Conservation (phyloP, 352 stramenopile genomes). For the Pythium dissotocum region DNA sequence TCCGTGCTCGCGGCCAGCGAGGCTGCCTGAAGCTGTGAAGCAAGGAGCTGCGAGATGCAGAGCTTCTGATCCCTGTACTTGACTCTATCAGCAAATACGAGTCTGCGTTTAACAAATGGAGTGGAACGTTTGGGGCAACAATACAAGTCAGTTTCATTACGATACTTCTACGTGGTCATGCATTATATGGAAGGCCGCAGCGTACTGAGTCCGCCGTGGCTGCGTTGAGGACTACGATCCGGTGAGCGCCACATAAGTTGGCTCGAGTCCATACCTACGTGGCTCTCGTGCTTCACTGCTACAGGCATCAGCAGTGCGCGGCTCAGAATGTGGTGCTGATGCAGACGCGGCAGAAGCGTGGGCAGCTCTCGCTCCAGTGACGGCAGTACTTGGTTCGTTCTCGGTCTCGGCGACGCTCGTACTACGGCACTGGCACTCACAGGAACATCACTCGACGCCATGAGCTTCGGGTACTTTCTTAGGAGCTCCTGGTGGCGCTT, state of each 20-base stretch:
- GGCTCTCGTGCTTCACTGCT: not conserved
- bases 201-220: not conserved
- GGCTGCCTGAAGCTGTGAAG: too few species aligned
- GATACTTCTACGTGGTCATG: not conserved
- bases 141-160: too few species aligned
- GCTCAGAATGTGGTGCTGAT: constrained; percentile 18
- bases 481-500: not conserved
- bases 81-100: too few species aligned
- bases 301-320: constrained; percentile 12
- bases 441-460: too few species aligned
- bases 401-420: not conserved
- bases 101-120: not conserved
- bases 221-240: not conserved
- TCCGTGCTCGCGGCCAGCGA: too few species aligned
- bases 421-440: too few species aligned
- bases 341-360: constrained; percentile 8
- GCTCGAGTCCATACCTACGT: not conserved
- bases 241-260: not conserved
- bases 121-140: too few species aligned
- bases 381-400: not conserved
- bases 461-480: not conserved
- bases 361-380: not conserved
- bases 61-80: too few species aligned
- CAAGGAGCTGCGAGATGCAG: too few species aligned
- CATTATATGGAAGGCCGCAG: not conserved